Base-by-base conservation (phyloP, 495 filamentous ascomycete genomes). In the Emericellopsis terricola region DNA sequence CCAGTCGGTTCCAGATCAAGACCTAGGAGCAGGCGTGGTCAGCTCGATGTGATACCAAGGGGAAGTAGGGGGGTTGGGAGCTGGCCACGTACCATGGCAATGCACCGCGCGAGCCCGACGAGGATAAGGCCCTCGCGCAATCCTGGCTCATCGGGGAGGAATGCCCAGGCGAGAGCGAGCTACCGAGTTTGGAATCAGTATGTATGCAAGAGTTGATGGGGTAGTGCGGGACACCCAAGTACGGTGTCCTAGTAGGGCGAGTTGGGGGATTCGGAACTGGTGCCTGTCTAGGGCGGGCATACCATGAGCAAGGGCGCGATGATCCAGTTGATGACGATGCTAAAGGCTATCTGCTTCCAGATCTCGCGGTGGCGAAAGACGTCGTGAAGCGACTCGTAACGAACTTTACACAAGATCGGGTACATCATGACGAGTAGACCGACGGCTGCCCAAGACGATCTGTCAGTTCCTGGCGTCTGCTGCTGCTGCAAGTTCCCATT, bases 361-460 rank as follows among this genome's bases (percentile, higher is more conserved):
- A 91, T 55, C 2, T 56, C 56, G 3, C 65, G 65, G 3, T 65
- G 46, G 8, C 55, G 51, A 40, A 92, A 71, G 13, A 81, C 51
- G 6, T 68, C 62, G 50, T 87, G 81, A 28, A 96, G 54, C 0
- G 65, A 67, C 51, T 93, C 86, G 52, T 70, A 91, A 21, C 72
- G 70, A n/a, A 94, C 76, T 52, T 93, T 94, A 68, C 85, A 89
- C 14, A 92, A 60, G 40, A 91, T 91, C 0, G 85, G 85, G 45
- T 91, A 92, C 84, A 93, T 93, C 82, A 92, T 93, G 18, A 89
- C 70, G 6, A 93, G 65, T 13, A 93, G 60, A 9, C 85, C 84
- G 39, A 87, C 53, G 0, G 82, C 81, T 81, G 21, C n/a, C 23
- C 8, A 27, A n/a, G 9, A 16, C 24, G 8, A 9, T 28, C 15